A percentile compares a stretch with the other conserved stretches of the same genome.
These are phyloP conservation scores for Rhododendron williamsianum DNA, from an alignment of 148 eudicot genomes.

Conservation along the genomic window DNA sequence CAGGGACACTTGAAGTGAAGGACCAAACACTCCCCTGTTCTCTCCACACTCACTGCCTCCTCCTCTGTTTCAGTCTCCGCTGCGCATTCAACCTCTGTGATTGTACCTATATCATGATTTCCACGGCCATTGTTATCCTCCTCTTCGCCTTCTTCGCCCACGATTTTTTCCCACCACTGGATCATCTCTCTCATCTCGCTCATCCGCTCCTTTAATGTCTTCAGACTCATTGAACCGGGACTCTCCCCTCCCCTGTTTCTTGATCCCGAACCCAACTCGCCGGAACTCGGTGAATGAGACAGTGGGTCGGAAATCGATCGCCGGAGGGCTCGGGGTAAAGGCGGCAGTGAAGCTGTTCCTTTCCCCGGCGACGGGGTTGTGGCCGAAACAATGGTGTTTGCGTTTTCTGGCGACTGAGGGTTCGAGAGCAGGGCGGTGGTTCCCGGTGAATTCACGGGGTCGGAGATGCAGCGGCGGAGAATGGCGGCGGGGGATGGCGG, in stretches of 20 bases:
- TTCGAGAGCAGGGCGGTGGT: neutral
- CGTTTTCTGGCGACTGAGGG: neutral
- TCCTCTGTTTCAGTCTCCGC: neutral
- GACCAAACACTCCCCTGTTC: conserved; percentile 3
- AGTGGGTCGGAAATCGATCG: conserved; percentile 2
- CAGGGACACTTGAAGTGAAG: conserved; percentile 13
- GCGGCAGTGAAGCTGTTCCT: neutral
- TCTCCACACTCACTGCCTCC: conserved; percentile 19
- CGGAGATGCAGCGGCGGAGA: conserved; percentile 16
- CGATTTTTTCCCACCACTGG: neutral
- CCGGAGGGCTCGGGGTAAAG: neutral
- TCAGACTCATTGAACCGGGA: neutral
- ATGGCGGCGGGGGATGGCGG: neutral
- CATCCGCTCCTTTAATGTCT: conserved; percentile 7
- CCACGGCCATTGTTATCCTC: neutral
- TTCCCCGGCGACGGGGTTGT: neutral
- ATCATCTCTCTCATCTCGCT: conserved; percentile 8
- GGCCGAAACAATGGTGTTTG: neutral
- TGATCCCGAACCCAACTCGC: neutral
- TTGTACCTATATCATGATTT: neutral
- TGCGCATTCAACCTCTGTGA: neutral
- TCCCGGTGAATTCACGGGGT: neutral
- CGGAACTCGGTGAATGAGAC: neutral
- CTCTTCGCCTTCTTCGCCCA: neutral
- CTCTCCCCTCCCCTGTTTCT: neutral